These are phyloP conservation scores for Penicillium nordicum DNA, from an alignment of 2,329 filamentous ascomycete genomes.

Conservation along the genomic window DNA sequence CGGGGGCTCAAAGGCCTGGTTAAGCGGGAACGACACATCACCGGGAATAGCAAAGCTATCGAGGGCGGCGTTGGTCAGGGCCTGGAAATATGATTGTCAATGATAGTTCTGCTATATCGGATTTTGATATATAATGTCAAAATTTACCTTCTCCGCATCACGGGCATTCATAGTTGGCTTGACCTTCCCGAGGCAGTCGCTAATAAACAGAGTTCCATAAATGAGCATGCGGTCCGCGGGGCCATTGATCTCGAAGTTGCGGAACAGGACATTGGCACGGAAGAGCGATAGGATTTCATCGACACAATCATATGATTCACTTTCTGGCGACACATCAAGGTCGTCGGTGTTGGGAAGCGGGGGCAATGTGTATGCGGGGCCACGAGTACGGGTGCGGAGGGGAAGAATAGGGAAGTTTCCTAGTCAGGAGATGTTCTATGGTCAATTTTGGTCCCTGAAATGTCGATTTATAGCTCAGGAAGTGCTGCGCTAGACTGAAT, in stretches of 20 bases:
- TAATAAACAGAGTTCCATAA: slow-evolving; percentile 94
- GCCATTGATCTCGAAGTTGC: slow-evolving; percentile 98
- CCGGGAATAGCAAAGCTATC: slow-evolving; percentile 95
- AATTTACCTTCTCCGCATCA: slow-evolving; percentile 61
- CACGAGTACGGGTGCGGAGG: slow-evolving; percentile 88
- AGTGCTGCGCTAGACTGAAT: slow-evolving; percentile 4
- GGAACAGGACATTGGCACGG: slow-evolving; percentile 97
- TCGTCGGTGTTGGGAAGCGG: slow-evolving; percentile 56
- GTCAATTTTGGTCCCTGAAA: slow-evolving; percentile 10
- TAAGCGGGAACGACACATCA: slow-evolving; percentile 87
- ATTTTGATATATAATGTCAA: neutral
- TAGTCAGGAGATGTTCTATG: slow-evolving; percentile 18
- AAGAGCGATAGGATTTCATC: slow-evolving; percentile 92
- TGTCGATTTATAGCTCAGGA: neutral
- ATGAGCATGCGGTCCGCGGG: slow-evolving; percentile 90
- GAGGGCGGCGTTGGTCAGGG: slow-evolving; percentile 84
- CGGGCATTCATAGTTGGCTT: slow-evolving; percentile 66
- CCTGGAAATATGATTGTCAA: slow-evolving; percentile 51
- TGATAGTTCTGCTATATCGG: neutral
- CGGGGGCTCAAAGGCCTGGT: slow-evolving; percentile 93
- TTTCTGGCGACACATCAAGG: slow-evolving; percentile 67
- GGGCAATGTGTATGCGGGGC: slow-evolving; percentile 85
- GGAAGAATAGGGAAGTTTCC: slow-evolving; percentile 95
- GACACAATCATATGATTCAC: slow-evolving; percentile 91
- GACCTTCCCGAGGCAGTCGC: slow-evolving; percentile 85